phyloP scores from a whole-genome alignment of 1,284 basidiomycete species.

The Spongispora temasekensis region DNA sequence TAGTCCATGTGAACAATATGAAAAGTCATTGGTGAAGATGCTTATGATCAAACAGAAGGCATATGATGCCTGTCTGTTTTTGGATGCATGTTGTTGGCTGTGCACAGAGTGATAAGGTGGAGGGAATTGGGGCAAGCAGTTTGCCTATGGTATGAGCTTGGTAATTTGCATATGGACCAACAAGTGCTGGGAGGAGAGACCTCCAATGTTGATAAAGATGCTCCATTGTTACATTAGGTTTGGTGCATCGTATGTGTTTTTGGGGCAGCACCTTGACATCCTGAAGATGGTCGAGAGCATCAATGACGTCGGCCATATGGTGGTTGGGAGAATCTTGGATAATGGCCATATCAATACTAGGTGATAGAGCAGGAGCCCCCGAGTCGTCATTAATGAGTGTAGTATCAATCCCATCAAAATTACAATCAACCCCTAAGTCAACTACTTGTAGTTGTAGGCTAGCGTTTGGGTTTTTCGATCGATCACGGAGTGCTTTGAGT shows the following conservation, averaged over 20 bases:
- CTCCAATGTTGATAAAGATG: background rate
- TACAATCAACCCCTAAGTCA: too few species aligned
- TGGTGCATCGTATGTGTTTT: background rate
- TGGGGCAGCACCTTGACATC: too few species aligned
- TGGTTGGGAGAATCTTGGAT: too few species aligned
- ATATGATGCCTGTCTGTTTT: background rate
- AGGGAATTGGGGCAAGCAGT: background rate
- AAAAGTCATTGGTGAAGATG: background rate
- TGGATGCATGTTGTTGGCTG: background rate
- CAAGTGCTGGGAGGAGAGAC: background rate
- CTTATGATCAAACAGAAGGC: background rate
- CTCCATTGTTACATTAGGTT: background rate
- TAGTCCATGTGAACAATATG: background rate
- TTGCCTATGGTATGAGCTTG: background rate
- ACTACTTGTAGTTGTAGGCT: too few species aligned
- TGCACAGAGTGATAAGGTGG: background rate
- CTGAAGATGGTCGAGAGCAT: too few species aligned
- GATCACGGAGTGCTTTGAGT: too few species aligned
- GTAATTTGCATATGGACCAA: background rate
- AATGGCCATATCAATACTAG: too few species aligned
- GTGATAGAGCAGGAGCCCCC: too few species aligned
- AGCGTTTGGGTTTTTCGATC: too few species aligned
- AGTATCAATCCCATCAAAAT: too few species aligned
- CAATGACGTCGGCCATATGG: too few species aligned
- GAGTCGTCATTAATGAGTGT: too few species aligned